A percentile compares a stretch with the other conserved stretches of the same genome.
These are phyloP conservation scores for Corylus avellana DNA, from an alignment of 306 rosid species.

Conservation along the genomic window DNA sequence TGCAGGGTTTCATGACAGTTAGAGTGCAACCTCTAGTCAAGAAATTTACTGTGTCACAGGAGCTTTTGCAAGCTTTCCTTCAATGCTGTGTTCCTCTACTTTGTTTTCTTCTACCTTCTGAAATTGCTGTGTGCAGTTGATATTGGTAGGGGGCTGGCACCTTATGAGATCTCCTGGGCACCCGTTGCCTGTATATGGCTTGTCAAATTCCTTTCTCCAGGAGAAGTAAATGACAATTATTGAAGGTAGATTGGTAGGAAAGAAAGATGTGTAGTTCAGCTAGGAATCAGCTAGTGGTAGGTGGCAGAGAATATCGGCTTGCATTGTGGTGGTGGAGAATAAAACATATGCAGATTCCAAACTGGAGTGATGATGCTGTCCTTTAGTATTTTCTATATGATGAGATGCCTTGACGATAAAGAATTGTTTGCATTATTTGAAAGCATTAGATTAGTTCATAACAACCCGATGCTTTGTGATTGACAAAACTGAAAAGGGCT, in stretches of 20 bases:
- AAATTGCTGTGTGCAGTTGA: neutral
- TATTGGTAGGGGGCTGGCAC: neutral
- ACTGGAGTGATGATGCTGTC: neutral
- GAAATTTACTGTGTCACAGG: slow-evolving; percentile 1
- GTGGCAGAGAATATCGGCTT: neutral
- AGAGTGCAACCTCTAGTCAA: neutral
- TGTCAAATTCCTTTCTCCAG: neutral
- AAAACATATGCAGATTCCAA: neutral
- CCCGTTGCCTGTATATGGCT: neutral
- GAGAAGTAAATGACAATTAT: neutral
- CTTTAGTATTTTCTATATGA: neutral
- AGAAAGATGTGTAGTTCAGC: slow-evolving; percentile 1
- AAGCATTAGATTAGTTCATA: neutral
- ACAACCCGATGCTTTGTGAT: neutral
- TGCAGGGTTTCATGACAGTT: neutral
- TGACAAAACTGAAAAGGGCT: neutral
- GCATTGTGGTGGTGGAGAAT: neutral
- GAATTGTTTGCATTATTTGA: slow-evolving; percentile 11
- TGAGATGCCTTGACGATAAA: neutral
- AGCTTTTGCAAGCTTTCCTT: neutral
- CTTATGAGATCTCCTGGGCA: neutral
- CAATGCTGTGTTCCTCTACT: neutral
- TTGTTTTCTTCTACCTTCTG: neutral
- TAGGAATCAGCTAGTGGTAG: slow-evolving; percentile 2
- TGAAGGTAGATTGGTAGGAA: neutral